Percentiles rank a stretch among this genome's conserved stretches.
These are phyloP conservation scores for Monilinia polystroma DNA, from an alignment of 2,329 filamentous ascomycete genomes.

Conservation along the genomic window DNA sequence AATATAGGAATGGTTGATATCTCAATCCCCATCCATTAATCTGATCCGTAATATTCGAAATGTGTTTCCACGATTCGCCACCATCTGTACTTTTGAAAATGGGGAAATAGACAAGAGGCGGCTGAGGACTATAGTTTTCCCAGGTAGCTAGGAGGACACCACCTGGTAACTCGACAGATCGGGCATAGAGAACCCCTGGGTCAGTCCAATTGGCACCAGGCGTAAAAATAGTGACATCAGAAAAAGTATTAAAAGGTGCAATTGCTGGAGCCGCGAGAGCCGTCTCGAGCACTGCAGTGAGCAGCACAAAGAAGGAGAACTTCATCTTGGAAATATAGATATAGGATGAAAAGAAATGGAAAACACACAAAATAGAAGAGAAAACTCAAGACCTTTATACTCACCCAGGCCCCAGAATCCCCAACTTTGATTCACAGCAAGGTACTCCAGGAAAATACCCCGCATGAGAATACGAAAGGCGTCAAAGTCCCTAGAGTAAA, in stretches of 20 bases:
- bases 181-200: conserved; percentile 40
- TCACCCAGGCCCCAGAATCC: neutral
- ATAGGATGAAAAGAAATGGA: neutral
- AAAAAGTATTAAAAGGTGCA: conserved; percentile 36
- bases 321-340: conserved; percentile 28
- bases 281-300: conserved; percentile 29
- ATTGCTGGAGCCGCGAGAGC: conserved; percentile 28
- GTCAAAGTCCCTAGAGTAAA: too few species aligned
- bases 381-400: conserved; percentile 14
- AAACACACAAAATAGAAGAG: neutral
- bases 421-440: neutral
- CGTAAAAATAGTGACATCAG: conserved; percentile 36
- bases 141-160: conserved; percentile 53
- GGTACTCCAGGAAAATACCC: conserved; percentile 20
- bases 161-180: conserved; percentile 40
- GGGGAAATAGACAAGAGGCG: conserved; percentile 52
- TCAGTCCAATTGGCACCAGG: conserved; percentile 37
- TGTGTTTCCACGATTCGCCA: conserved; percentile 60
- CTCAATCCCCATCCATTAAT: conserved; percentile 64
- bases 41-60: conserved; percentile 62
- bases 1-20: conserved; percentile 68
- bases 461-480: neutral
- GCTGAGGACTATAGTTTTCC: conserved; percentile 58
- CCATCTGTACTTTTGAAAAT: conserved; percentile 54
- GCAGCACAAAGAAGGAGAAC: conserved; percentile 27